Evolutionary conservation across 495 filamentous ascomycete genomes (phyloP).

Genomic region (Aspergillus egyptiacus): DNA sequence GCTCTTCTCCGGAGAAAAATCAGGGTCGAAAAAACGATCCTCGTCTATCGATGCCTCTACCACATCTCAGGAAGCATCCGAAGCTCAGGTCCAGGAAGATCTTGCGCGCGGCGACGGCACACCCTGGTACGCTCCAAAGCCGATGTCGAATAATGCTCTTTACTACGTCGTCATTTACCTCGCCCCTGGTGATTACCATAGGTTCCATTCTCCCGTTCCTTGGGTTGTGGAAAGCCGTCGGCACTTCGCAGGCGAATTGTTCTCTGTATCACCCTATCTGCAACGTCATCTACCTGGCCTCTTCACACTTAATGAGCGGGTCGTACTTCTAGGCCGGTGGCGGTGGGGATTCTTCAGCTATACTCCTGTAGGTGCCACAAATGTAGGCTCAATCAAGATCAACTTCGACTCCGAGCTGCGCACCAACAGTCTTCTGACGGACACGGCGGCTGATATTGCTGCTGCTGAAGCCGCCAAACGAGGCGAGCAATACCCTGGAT

Average conservation of each 20-base stretch:
- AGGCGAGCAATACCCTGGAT: conserved; percentile 78
- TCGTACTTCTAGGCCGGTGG: conserved; percentile 91
- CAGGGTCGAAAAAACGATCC: conserved; percentile 24
- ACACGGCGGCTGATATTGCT: conserved; percentile 78
- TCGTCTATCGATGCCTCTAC: conserved; percentile 59
- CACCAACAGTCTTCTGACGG: conserved; percentile 84
- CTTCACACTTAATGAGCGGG: conserved; percentile 94
- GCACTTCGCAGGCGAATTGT: conserved; percentile 95
- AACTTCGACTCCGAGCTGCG: conserved; percentile 95
- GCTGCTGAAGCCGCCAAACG: conserved; percentile 68
- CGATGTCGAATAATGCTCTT: conserved; percentile 55
- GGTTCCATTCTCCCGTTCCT: conserved; percentile 88
- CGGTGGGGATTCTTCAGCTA: conserved; percentile 96
- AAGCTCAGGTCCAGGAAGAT: conserved; percentile 76
- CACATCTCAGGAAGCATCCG: conserved; percentile 57
- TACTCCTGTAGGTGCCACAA: conserved; percentile 95
- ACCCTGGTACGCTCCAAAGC: conserved; percentile 73
- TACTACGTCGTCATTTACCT: conserved; percentile 97
- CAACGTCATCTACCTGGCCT: conserved; percentile 86
- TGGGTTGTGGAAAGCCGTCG: conserved; percentile 91
- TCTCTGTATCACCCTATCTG: conserved; percentile 88
- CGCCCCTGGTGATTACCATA: conserved; percentile 97
- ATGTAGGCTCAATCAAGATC: conserved; percentile 93
- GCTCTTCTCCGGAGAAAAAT: conserved; percentile 68
- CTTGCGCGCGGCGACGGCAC: conserved; percentile 62